A percentile compares a stretch with the other conserved stretches of the same genome.
These are phyloP conservation scores for Neonectria coccinea DNA, from an alignment of 2,329 filamentous ascomycete genomes.

Conservation along the genomic window DNA sequence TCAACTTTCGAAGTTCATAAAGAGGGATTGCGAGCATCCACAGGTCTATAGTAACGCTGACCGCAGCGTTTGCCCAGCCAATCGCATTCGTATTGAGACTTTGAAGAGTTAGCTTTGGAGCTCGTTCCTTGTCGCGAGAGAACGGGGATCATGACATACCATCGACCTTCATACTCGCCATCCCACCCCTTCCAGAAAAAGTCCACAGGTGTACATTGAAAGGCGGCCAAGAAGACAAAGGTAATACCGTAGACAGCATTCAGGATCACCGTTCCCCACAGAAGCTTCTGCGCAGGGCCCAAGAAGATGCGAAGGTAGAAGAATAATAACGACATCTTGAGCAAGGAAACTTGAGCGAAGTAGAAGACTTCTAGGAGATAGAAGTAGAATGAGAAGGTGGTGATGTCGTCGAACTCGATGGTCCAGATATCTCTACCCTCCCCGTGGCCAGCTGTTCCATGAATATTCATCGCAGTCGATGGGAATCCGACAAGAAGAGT, in stretches of 20 bases:
- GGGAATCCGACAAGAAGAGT: slow-evolving; percentile 24
- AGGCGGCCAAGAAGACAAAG: slow-evolving; percentile 49
- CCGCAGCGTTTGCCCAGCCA: slow-evolving; percentile 56
- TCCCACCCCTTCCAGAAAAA: slow-evolving; percentile 58
- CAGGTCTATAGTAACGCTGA: slow-evolving; percentile 57
- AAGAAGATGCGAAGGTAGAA: slow-evolving; percentile 33
- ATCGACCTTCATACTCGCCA: slow-evolving; percentile 53
- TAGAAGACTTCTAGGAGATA: slow-evolving; percentile 27
- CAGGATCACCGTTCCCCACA: slow-evolving; percentile 24
- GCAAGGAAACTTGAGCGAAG: slow-evolving; percentile 25
- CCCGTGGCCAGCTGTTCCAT: slow-evolving; percentile 29
- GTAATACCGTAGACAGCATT: slow-evolving; percentile 42
- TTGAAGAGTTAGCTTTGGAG: neutral
- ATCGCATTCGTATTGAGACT: slow-evolving; percentile 53
- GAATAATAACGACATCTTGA: slow-evolving; percentile 31
- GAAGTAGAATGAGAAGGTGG: slow-evolving; percentile 25
- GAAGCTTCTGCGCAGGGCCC: slow-evolving; percentile 17
- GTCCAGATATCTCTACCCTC: slow-evolving; percentile 33
- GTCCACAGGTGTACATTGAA: slow-evolving; percentile 54
- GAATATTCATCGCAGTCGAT: slow-evolving; percentile 28
- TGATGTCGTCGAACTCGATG: slow-evolving; percentile 27
- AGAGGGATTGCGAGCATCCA: slow-evolving; percentile 58
- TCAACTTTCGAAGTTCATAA: slow-evolving; percentile 51
- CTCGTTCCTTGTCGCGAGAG: neutral
- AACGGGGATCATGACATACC: slow-evolving; percentile 35